These are phyloP conservation scores for Penicillium cataractarum DNA, from an alignment of 495 filamentous ascomycete species.

Conservation along the genomic window DNA sequence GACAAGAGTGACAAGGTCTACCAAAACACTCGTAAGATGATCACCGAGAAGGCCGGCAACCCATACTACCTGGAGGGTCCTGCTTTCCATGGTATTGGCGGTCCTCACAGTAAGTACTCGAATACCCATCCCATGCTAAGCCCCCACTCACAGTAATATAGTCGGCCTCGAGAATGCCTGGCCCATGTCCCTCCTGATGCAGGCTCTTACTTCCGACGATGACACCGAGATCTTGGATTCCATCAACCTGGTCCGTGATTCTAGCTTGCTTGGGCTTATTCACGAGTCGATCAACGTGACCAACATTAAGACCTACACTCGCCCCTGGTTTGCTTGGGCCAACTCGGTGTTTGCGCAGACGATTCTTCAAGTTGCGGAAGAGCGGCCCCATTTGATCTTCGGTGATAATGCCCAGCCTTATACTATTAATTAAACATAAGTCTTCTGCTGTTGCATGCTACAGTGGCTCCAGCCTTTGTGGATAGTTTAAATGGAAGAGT, in stretches of 20 bases:
- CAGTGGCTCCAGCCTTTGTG: neutral
- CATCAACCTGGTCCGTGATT: constrained; percentile 72
- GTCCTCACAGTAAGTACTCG: constrained; percentile 56
- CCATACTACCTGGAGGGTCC: constrained; percentile 84
- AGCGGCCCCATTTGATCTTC: constrained; percentile 90
- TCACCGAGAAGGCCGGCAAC: constrained; percentile 76
- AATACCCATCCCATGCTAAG: too few relatives aligned
- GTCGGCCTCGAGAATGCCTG: constrained; percentile 89
- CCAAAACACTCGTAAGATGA: constrained; percentile 89
- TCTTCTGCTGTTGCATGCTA: too few relatives aligned
- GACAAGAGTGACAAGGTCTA: constrained; percentile 68
- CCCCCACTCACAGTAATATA: constrained; percentile 16
- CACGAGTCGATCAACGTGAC: constrained; percentile 94
- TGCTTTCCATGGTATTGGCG: constrained; percentile 88
- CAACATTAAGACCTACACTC: constrained; percentile 71
- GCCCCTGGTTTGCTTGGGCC: constrained; percentile 97
- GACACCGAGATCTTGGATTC: constrained; percentile 78
- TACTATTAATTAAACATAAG: constrained; percentile 27
- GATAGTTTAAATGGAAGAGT: neutral
- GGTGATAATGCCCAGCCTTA: constrained; percentile 54
- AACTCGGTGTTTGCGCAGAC: constrained; percentile 96
- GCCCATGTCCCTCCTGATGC: constrained; percentile 92
- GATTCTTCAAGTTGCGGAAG: constrained; percentile 81
- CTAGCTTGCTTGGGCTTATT: constrained; percentile 75
- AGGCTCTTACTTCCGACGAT: constrained; percentile 87